Conservation (phyloP, 148 eudicot species). For the Fallopia convolvulus region DNA sequence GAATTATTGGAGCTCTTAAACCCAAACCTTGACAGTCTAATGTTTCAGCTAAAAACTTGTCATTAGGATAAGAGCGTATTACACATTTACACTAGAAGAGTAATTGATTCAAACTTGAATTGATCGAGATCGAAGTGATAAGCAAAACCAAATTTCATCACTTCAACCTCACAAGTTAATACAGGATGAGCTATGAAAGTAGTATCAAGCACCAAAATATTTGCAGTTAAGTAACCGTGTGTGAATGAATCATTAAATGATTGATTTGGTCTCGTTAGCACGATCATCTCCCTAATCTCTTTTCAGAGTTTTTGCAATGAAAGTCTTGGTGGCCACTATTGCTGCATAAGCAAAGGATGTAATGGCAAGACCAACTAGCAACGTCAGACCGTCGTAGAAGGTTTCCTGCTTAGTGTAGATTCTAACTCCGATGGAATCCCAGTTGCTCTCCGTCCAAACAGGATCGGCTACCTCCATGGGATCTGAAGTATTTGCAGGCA, state of each 20-base stretch:
- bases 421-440: constrained; percentile 56
- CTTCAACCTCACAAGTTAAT: not conserved
- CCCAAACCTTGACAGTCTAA: too few species aligned
- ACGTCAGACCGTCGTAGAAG: constrained; percentile 46
- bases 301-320: constrained; percentile 63
- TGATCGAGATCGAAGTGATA: not conserved
- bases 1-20: too few species aligned
- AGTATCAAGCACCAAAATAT: constrained; percentile 5
- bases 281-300: constrained; percentile 36
- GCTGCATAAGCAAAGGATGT: constrained; percentile 55
- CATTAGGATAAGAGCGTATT: not conserved
- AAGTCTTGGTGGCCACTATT: constrained; percentile 37
- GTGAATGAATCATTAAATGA: not conserved
- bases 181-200: not conserved
- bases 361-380: constrained; percentile 51
- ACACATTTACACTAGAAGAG: too few species aligned
- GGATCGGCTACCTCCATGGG: constrained; percentile 59
- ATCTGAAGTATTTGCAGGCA: constrained; percentile 63
- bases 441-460: constrained; percentile 96
- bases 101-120: too few species aligned
- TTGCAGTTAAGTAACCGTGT: not conserved
- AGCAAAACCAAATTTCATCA: not conserved
- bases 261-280: not conserved
- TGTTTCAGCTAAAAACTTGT: not conserved
- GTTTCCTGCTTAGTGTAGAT: constrained; percentile 49